These are phyloP conservation scores for Raddia guianensis DNA, from an alignment of 176 grass and related monocot genomes.

Conservation along the genomic window DNA sequence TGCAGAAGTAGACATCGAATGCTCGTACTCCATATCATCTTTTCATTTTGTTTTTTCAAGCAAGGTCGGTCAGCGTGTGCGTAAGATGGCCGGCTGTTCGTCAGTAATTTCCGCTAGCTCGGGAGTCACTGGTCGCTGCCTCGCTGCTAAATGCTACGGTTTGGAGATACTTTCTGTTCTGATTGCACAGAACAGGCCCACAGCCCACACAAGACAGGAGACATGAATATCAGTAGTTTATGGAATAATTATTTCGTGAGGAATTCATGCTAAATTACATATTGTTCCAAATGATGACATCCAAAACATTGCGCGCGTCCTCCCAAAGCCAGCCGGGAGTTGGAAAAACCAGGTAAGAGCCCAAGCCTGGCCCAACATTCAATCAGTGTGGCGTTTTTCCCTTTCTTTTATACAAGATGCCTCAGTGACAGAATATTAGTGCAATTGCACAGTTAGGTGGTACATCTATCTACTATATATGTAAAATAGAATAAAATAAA, in stretches of 20 bases:
- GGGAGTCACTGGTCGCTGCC: not conserved
- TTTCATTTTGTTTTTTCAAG: not conserved
- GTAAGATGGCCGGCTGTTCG: not conserved
- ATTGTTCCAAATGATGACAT: not conserved
- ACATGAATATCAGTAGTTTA: not conserved
- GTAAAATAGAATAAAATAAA: too few species aligned
- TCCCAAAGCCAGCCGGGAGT: too few species aligned
- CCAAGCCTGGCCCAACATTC: too few species aligned
- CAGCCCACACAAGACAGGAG: not conserved
- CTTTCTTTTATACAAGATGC: too few species aligned
- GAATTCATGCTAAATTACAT: slow-evolving; percentile 5
- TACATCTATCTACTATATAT: too few species aligned
- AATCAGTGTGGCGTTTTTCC: too few species aligned
- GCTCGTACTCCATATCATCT: not conserved
- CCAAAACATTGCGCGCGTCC: not conserved
- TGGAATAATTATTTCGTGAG: not conserved
- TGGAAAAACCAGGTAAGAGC: too few species aligned
- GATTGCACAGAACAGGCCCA: not conserved
- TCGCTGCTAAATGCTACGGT: not conserved
- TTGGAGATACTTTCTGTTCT: not conserved
- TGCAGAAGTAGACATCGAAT: too few species aligned
- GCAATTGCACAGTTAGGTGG: too few species aligned
- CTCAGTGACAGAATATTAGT: too few species aligned
- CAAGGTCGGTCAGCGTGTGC: not conserved
- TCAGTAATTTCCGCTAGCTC: not conserved